Evolutionary conservation across 2,329 filamentous ascomycete species (phyloP).

Genomic region (Hysterium pulicare): DNA sequence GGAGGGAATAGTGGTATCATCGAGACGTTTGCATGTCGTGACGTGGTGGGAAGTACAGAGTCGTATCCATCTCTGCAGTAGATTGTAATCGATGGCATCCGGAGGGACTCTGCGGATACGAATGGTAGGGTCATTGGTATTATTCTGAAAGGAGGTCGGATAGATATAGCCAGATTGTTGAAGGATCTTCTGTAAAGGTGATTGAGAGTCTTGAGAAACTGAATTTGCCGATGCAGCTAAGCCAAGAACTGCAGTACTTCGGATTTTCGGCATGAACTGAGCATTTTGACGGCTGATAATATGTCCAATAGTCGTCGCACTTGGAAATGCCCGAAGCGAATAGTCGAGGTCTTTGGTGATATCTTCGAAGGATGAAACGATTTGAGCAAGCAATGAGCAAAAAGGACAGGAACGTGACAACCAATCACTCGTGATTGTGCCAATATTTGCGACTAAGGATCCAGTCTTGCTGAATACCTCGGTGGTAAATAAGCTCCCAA

Average conservation of each 20-base stretch:
- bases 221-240: not conserved
- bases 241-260: conserved; percentile 1
- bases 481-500: not conserved
- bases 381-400: not conserved
- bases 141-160: not conserved
- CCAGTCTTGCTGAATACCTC: not conserved
- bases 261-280: conserved; percentile 1
- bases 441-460: not conserved
- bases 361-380: not conserved
- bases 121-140: not conserved
- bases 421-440: not conserved
- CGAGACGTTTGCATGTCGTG: not conserved
- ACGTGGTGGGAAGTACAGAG: not conserved
- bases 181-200: not conserved
- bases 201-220: conserved; percentile 1
- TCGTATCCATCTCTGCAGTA: not conserved
- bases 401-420: not conserved
- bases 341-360: not conserved
- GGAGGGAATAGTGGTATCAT: not conserved
- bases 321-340: conserved; percentile 1
- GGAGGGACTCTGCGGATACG: not conserved
- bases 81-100: not conserved
- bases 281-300: conserved; percentile 1
- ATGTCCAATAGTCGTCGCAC: not conserved
- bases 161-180: conserved; percentile 1